Base-by-base conservation (phyloP, 225 moss, liverwort and hornwort species). In the Polytrichum formosum region DNA sequence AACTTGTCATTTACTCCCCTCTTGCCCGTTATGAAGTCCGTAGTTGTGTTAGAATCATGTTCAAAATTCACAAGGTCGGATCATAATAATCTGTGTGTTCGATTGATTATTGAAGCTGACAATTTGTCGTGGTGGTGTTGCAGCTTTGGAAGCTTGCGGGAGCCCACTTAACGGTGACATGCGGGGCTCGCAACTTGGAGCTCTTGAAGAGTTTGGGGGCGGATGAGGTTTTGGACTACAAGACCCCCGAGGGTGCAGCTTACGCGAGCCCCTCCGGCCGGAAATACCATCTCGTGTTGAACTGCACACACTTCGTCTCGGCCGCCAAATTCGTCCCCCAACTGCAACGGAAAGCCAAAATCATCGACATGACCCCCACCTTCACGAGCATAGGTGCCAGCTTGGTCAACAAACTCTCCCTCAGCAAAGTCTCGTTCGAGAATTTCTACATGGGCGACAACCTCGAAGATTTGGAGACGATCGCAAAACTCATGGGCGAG, bases 181-280 rank as follows among this genome's bases (percentile, higher is more conserved):
- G 81, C 63, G 88, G 86, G n/a, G 73, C 53, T 26, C 84, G 88
- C 46, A 94, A 94, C 81, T 70, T 86, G 22, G 85, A 80, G 55
- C 75, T 94, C 23, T 33, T 94, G 53, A 77, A 80, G 70, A 75
- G 61, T 37, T 73, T 88, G 18, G 75, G 81, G 53, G 88, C 82
- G 13, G 90, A 93, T 68, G 91, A 93, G 72, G 86, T 91, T 23
- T 67, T 91, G 71, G 93, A 93, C 72, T 91, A 91, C 74, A 76
- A 76, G 28, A 83, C 79, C 8, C 66, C 79, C 1, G 85, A 87
- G 63, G 93, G 91, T 5, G 64, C 69, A 10, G 81, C 70, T 26
- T 77, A 81, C 25, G 46, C 22, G 4, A 94, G 90, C 53, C 88
- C 90, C 5, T 94, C 91, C 2, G 90, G 86, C 5, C 74, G 81